Percentiles rank a stretch among this genome's conserved stretches.
These are phyloP conservation scores for Biscogniauxia mediterranea DNA, from an alignment of 2,329 filamentous ascomycete species.

Conservation along the genomic window DNA sequence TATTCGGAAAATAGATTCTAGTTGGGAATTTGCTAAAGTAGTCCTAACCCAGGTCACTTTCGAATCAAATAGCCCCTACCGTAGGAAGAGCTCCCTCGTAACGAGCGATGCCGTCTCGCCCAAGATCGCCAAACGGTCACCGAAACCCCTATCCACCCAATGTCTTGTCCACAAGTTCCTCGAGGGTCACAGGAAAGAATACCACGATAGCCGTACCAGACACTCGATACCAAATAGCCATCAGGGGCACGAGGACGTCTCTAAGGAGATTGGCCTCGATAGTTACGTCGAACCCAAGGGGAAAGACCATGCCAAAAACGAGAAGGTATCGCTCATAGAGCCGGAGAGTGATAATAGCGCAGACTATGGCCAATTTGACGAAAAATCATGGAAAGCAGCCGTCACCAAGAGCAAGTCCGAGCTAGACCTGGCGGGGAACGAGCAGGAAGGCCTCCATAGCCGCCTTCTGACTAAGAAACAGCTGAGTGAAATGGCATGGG, in stretches of 20 bases:
- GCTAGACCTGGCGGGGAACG: slow-evolving; percentile 36
- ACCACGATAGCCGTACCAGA: neutral
- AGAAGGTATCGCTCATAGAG: slow-evolving; percentile 34
- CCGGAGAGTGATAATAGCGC: slow-evolving; percentile 39
- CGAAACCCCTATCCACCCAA: slow-evolving; percentile 44
- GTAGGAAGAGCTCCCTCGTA: slow-evolving; percentile 66
- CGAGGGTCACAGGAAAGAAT: slow-evolving; percentile 50
- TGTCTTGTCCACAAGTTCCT: slow-evolving; percentile 66
- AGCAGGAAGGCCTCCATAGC: slow-evolving; percentile 44
- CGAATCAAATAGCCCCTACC: slow-evolving; percentile 58
- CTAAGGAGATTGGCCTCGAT: slow-evolving; percentile 29
- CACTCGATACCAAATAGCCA: slow-evolving; percentile 2
- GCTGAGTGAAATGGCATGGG: slow-evolving; percentile 94
- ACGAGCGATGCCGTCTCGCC: slow-evolving; percentile 44
- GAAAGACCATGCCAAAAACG: slow-evolving; percentile 12
- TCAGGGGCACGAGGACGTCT: slow-evolving; percentile 22
- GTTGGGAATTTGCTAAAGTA: neutral
- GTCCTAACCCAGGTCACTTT: slow-evolving; percentile 53
- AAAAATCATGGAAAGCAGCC: slow-evolving; percentile 52
- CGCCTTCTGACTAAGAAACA: slow-evolving; percentile 93
- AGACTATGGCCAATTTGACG: slow-evolving; percentile 53
- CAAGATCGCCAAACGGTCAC: slow-evolving; percentile 32
- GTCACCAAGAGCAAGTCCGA: slow-evolving; percentile 45
- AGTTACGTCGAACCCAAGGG: slow-evolving; percentile 37
- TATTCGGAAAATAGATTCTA: slow-evolving; percentile 2